Conservation (phyloP, 164 flowering plant genomes). For the Magnolia kwangsiensis region DNA sequence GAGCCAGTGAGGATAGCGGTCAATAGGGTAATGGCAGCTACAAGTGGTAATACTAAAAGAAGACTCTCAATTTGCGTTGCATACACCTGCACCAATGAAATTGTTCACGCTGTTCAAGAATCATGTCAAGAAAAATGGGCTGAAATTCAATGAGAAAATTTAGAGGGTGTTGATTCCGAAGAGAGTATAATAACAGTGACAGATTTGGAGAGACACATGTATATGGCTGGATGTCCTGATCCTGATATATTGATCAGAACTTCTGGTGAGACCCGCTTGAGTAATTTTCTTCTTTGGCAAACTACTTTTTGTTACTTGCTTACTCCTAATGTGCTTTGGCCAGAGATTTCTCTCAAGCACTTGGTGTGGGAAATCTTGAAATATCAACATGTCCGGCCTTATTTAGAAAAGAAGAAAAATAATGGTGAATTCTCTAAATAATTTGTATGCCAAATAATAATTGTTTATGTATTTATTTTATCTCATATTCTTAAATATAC, state of each 20-base stretch:
- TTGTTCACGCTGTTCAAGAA: slow-evolving; percentile 50
- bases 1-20: slow-evolving; percentile 54
- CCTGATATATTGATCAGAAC: slow-evolving; percentile 45
- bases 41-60: slow-evolving; percentile 38
- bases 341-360: slow-evolving; percentile 40
- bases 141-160: slow-evolving; percentile 5
- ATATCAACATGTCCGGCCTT: slow-evolving; percentile 29
- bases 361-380: slow-evolving; percentile 39
- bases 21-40: slow-evolving; percentile 55
- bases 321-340: slow-evolving; percentile 39
- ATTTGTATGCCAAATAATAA: too few species aligned
- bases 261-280: slow-evolving; percentile 42
- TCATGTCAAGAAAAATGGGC: slow-evolving; percentile 34
- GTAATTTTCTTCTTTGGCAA: slow-evolving; percentile 59
- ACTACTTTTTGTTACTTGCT: slow-evolving; percentile 24
- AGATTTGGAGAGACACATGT: slow-evolving; percentile 44
- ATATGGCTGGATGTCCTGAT: slow-evolving; percentile 33
- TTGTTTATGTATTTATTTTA: too few species aligned
- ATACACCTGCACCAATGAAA: slow-evolving; percentile 73
- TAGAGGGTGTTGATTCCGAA: background rate
- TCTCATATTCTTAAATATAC: too few species aligned
- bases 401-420: slow-evolving; percentile 23
- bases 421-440: too few species aligned
- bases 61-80: slow-evolving; percentile 59
- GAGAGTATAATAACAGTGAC: slow-evolving; percentile 6